Evolutionary conservation across 495 filamentous ascomycete species (phyloP), one percentile per base, ranked within the genome.

Genomic region (Gamarada debralockiae): DNA sequence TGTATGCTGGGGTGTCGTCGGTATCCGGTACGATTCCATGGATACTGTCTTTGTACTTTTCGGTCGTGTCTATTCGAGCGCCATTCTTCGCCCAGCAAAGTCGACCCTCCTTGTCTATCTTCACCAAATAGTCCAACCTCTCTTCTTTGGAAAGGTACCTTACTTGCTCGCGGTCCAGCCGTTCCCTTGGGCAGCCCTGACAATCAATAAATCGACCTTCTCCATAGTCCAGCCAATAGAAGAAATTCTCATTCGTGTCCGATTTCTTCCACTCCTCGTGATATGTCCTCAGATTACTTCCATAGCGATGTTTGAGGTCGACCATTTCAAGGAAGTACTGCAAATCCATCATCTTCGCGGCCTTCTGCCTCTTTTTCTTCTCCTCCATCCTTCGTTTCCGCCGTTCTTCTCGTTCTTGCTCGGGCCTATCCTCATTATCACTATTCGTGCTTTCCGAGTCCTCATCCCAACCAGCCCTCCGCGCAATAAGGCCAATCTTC

Each of bases 321-420:
- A 96, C 88, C 86, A 97, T 92, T 64, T 97, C 92, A 3, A 97
- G 72, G 56, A 95, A 96, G 64, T 96, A 97, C 85, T 84, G 61
- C 27, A 96, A 66, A 45, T 89, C 90, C 89, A 97, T 92, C 57
- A 79, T 82, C 65, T 85, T 88, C 0, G 89, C 80, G 1, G 73
- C 76, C 53, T 82, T 73, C 45, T 70, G 71, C 47, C 73, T 71
- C 38, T 71, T 67, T 9, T 61, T 62, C 55, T 71, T 74, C 41
- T 71, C 67, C 42, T 73, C 68, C 7, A 63, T 65, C 53, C 66
- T 71, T 31, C 74, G 70, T 58, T 62, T 67, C 50, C 68, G 73
- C 45, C 64, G 68, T 50, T 61, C 58, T 15, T 58, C 64, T 22
- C 54, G 56, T 50, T 71, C 66, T 43, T 67, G 65, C 29, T 69